These are phyloP conservation scores for Lanmaoa pseudosensibilis DNA, from an alignment of 768 basidiomycete species.

Conservation along the genomic window DNA sequence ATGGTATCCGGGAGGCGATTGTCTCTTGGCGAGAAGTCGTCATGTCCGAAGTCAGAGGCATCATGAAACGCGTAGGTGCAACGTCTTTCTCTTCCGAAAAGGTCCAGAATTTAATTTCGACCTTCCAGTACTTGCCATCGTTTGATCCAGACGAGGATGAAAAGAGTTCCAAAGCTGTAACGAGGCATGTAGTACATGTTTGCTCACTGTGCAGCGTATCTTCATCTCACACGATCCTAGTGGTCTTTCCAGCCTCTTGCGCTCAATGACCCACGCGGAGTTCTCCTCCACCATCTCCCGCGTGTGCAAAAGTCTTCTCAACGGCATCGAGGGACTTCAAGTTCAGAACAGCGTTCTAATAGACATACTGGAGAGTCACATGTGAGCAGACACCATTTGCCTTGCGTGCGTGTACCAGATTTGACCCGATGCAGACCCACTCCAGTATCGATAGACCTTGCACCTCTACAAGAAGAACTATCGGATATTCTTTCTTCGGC, in stretches of 20 bases:
- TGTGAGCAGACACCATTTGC: slow-evolving; percentile 30
- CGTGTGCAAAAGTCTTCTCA: slow-evolving; percentile 63
- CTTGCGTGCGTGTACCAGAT: not conserved
- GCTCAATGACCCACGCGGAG: slow-evolving; percentile 63
- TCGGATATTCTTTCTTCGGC: slow-evolving; percentile 75
- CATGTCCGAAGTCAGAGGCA: slow-evolving; percentile 54
- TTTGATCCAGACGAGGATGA: slow-evolving; percentile 58
- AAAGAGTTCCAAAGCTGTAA: slow-evolving; percentile 31
- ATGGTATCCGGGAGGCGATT: slow-evolving; percentile 66
- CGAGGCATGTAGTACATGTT: slow-evolving; percentile 22
- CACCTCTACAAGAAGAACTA: slow-evolving; percentile 62
- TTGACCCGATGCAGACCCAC: slow-evolving; percentile 35
- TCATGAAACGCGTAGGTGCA: slow-evolving; percentile 58
- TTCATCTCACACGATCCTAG: slow-evolving; percentile 8
- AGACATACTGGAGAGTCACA: slow-evolving; percentile 53
- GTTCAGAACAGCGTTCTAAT: slow-evolving; percentile 56
- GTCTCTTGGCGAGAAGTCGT: slow-evolving; percentile 71
- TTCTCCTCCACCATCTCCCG: slow-evolving; percentile 62
- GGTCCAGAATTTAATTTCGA: not conserved
- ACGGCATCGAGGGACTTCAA: slow-evolving; percentile 67
- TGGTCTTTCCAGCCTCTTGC: slow-evolving; percentile 55
- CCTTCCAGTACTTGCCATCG: slow-evolving; percentile 54
- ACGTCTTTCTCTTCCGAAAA: not conserved
- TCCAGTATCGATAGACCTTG: slow-evolving; percentile 39
- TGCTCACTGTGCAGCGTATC: not conserved